Evolutionary conservation across 2,329 filamentous ascomycete genomes (phyloP), one percentile per base, ranked within the genome.

Genomic region (Chaetomium sp.): DNA sequence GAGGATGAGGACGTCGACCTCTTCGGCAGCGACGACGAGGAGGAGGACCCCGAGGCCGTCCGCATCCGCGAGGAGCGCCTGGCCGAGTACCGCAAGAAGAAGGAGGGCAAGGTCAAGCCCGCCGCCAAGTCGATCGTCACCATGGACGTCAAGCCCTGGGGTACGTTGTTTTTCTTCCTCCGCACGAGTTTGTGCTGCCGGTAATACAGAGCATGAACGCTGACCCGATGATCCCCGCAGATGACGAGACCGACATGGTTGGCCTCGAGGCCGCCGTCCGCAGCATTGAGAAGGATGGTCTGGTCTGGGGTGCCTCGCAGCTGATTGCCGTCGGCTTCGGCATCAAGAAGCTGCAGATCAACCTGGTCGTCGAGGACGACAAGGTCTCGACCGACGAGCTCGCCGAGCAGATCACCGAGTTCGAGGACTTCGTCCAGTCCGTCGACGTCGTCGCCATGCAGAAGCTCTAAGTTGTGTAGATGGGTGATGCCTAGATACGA

Each of bases 341-440:
- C 85, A 96, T 99, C 85, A 95, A 91, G 87, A 98, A 98, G 88
- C 89, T 99, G 70, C 94, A 98, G 87, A 96, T 99, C 85, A 98
- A 92, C 89, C 82, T 98, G 73, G 93, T 98, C 74, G 84, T 98
- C 71, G 95, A 98, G 85, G 95, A 99, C 78, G 94, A 98, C 72
- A 97, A 97, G 87, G 80, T 99, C 77, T 93, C 91, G 72, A 79
- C 91, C 70, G 87, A 90, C 73, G 94, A 97, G 69, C 89, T 99
- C 72, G 87, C 97, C 85, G 88, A 92, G 78, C 75, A 91, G 83
- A 96, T 98, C 75, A 69, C 77, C 76, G 91, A 86, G 72, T 86
- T 93, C 74, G 95, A 98, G 84, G 95, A 99, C 79, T 90, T 92
- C 79, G 93, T 99, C 77, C 95, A 99, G 88, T 97, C 93, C 73